Evolutionary conservation across 768 basidiomycete genomes (phyloP).

Genomic region (Steccherinum ochraceum): DNA sequence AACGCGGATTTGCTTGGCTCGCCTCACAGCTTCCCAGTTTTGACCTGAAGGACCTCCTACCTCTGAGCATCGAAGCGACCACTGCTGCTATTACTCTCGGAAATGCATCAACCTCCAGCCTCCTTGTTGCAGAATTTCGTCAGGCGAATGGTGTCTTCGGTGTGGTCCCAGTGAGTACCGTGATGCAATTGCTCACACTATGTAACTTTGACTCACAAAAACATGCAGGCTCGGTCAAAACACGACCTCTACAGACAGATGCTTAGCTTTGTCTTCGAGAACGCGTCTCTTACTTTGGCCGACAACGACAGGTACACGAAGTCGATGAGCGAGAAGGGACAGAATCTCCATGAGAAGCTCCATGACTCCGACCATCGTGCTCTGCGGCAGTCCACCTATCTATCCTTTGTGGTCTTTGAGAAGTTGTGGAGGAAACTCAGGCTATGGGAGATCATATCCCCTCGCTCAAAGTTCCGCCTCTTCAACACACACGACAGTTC

Average conservation of each 20-base stretch:
- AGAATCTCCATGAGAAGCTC: conserved; percentile 50
- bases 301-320: conserved; percentile 73
- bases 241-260: conserved; percentile 81
- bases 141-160: conserved; percentile 76
- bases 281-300: conserved; percentile 56
- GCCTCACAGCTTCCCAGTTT: conserved; percentile 60
- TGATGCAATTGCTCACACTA: conserved; percentile 2
- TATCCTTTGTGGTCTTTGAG: conserved; percentile 33
- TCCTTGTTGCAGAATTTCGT: conserved; percentile 79
- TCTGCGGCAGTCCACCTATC: conserved; percentile 21
- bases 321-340: conserved; percentile 61
- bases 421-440: conserved; percentile 54
- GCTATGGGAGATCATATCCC: conserved; percentile 13
- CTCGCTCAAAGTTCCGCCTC: conserved; percentile 3
- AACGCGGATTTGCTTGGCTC: conserved; percentile 43
- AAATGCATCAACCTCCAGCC: conserved; percentile 76
- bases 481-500: conserved; percentile 12
- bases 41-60: conserved; percentile 80
- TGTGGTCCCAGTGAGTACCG: conserved; percentile 44
- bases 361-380: conserved; percentile 31
- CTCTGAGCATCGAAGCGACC: conserved; percentile 70
- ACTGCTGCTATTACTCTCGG: conserved; percentile 83
- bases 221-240: conserved; percentile 64
- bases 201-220: no score
- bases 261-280: conserved; percentile 63